Conservation (phyloP, 2,329 filamentous ascomycete genomes). For the Calycina herbarum region DNA sequence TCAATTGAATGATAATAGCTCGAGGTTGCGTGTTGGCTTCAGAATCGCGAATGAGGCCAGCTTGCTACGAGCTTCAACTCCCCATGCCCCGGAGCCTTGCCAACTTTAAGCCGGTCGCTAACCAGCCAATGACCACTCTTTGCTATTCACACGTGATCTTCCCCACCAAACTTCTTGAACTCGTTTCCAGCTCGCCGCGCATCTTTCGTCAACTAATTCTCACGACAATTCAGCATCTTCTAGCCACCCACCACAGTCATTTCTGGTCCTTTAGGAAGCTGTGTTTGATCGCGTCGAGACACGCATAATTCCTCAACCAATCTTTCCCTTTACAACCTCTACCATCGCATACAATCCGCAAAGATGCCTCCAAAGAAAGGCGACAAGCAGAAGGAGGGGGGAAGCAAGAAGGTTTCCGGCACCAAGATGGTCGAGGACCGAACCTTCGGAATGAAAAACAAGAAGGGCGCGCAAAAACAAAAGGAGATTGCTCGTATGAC, state of each 20-base stretch:
- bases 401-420: slow-evolving; percentile 55
- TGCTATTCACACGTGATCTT: background rate
- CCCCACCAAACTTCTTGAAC: slow-evolving; percentile 29
- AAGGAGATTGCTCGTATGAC: slow-evolving; percentile 85
- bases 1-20: slow-evolving; percentile 2
- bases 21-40: background rate
- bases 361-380: slow-evolving; percentile 72
- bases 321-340: background rate
- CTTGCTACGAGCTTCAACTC: slow-evolving; percentile 10
- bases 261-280: slow-evolving; percentile 25
- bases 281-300: background rate
- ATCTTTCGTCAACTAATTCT: slow-evolving; percentile 9
- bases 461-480: slow-evolving; percentile 90
- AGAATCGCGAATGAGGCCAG: slow-evolving; percentile 13
- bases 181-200: slow-evolving; percentile 7
- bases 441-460: slow-evolving; percentile 99
- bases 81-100: slow-evolving; percentile 2
- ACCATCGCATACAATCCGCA: slow-evolving; percentile 19
- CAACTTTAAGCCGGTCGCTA: slow-evolving; percentile 25
- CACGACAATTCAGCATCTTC: slow-evolving; percentile 20
- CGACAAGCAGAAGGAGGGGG: slow-evolving; percentile 46
- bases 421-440: slow-evolving; percentile 75
- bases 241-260: slow-evolving; percentile 34
- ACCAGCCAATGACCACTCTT: slow-evolving; percentile 25
- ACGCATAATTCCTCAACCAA: background rate